phyloP scores from a whole-genome alignment of 2,329 filamentous ascomycete genomes.

The Apiospora arundinis region DNA sequence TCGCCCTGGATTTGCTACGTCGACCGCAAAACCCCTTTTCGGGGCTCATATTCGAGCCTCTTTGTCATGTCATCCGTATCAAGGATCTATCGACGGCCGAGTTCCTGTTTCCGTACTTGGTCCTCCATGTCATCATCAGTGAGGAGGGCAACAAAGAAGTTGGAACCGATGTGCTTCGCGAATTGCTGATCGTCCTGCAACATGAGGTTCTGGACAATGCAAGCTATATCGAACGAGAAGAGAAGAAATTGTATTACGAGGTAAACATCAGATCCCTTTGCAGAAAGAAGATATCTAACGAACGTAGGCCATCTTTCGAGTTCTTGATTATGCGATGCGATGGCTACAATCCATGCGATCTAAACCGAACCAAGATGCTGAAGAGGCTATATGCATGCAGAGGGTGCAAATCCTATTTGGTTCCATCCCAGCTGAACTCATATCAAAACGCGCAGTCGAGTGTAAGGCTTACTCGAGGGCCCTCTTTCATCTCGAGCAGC shows the following conservation, averaged over 20 bases:
- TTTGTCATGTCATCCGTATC: conserved; percentile 81
- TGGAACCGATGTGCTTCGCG: conserved; percentile 69
- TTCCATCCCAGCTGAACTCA: conserved; percentile 75
- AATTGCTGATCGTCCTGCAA: conserved; percentile 77
- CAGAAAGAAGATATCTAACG: conserved; percentile 30
- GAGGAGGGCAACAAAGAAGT: conserved; percentile 66
- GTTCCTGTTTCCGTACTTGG: conserved; percentile 87
- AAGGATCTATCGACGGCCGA: conserved; percentile 86
- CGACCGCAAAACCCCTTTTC: conserved; percentile 78
- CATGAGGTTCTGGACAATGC: conserved; percentile 59
- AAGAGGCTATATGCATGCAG: conserved; percentile 56
- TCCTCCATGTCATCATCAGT: conserved; percentile 81
- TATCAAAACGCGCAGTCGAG: conserved; percentile 84
- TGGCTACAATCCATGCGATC: conserved; percentile 83
- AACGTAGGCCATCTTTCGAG: conserved; percentile 79
- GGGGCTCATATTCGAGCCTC: conserved; percentile 77
- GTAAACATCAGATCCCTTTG: conserved; percentile 49
- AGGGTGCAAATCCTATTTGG: conserved; percentile 59
- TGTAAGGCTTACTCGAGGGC: conserved; percentile 93
- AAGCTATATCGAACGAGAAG: conserved; percentile 70
- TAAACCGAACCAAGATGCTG: conserved; percentile 36
- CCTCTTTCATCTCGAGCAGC: conserved; percentile 92
- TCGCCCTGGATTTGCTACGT: conserved; percentile 83
- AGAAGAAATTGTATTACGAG: conserved; percentile 86
- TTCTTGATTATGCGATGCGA: conserved; percentile 88